Base-by-base conservation (phyloP, 83 land plant species). In the Picea abies region DNA sequence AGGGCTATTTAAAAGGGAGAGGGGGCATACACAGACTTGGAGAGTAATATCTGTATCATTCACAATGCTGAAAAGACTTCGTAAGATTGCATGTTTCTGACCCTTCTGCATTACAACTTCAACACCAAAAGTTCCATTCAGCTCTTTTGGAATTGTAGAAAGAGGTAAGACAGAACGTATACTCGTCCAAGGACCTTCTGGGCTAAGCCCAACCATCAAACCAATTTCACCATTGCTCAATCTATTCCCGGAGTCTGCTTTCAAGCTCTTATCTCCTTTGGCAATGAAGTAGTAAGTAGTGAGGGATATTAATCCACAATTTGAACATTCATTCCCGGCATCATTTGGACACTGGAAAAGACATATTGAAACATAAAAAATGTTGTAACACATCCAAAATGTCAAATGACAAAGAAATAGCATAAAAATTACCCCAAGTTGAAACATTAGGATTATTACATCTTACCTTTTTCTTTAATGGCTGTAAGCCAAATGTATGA, bases 41-140 rank as follows among this genome's bases (percentile, higher is more conserved):
- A 98, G 78, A 26, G 90, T 79, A 39, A 92, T 84, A 84, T 98
- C 95, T 64, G 95, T 81, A 78, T 93, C 92, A 87, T 98, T 98
- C n/a, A 83, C 63, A 73, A 98, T 79, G n/a, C 84, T 85, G 23
- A 88, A 92, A 81, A 96, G 97, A 82, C 97, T 89, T 68, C 99
- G 89, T 58, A 98, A 86, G 41, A 89, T 84, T 77, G 92, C 96
- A 87, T 90, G 90, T 76, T 94, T 98, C 86, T 88, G 94, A 4
- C 93, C 94, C 86, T 94, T 90, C 70, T 84, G 90, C 90, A 92
- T 89, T 41, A 87, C 78, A 65, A 96, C 97, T 78, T 98, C 99
- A 70, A 96, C 81, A 7, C 95, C 99, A 61, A 88, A 86, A 22
- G 91, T 86, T 64, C 78, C 83, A 19, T 84, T 72, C 2, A 98